Evolutionary conservation across 768 basidiomycete genomes (phyloP).

Genomic region (Trametes villosa): DNA sequence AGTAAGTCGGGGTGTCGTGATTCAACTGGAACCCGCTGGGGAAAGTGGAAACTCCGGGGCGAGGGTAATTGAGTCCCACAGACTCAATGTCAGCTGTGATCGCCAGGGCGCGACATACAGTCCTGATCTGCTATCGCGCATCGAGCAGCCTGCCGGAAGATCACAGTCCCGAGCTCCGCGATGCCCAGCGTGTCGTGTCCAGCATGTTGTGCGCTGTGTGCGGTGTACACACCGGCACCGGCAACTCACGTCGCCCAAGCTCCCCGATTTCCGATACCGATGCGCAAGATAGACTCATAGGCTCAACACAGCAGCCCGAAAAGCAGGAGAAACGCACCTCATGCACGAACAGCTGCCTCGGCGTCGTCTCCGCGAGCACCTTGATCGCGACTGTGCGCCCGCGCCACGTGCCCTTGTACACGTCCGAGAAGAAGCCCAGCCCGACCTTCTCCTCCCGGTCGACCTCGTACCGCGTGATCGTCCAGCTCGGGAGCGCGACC

Average conservation of each 20-base stretch:
- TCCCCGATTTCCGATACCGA: background rate
- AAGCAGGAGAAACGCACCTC: conserved; percentile 14
- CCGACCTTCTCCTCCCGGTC: conserved; percentile 72
- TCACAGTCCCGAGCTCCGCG: no score
- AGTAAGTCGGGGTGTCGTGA: no score
- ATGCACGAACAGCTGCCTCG: conserved; percentile 58
- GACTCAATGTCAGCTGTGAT: no score
- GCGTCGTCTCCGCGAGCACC: conserved; percentile 64
- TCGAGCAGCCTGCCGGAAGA: no score
- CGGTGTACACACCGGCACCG: background rate
- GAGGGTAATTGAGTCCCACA: no score
- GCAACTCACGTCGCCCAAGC: background rate
- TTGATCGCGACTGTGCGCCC: conserved; percentile 61
- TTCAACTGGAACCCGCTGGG: no score
- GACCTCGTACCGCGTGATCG: conserved; percentile 82
- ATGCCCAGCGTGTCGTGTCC: background rate
- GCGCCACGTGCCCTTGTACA: conserved; percentile 76
- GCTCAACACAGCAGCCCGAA: background rate
- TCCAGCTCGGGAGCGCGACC: conserved; percentile 60
- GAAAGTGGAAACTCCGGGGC: no score
- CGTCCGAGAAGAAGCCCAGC: conserved; percentile 75
- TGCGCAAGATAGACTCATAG: background rate
- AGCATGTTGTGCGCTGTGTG: background rate
- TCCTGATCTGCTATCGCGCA: no score
- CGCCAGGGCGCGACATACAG: no score